These are phyloP conservation scores for Angophora floribunda DNA, from an alignment of 345 rosid genomes.

Conservation along the genomic window DNA sequence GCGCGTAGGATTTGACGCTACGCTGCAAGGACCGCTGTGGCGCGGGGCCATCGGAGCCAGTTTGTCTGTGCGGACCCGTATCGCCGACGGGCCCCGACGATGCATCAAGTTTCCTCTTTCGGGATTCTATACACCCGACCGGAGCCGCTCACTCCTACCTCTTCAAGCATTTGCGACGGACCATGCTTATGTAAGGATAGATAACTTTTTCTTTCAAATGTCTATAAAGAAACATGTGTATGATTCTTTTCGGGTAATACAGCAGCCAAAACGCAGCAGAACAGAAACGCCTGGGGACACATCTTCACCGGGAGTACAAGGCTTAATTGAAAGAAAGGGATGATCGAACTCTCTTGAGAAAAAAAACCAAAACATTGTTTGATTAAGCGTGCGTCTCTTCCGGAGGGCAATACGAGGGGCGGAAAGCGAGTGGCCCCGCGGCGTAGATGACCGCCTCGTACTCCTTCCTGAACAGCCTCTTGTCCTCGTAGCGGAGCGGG, in stretches of 20 bases:
- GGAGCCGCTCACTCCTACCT: constrained; percentile 14
- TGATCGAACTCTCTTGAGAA: background rate
- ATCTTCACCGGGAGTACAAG: background rate
- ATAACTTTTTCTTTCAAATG: background rate
- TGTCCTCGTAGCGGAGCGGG: constrained; percentile 42
- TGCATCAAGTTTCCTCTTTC: constrained; percentile 21
- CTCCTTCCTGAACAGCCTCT: constrained; percentile 23
- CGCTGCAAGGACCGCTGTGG: constrained; percentile 30
- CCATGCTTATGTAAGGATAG: background rate
- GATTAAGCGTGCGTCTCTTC: background rate
- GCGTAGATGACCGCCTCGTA: constrained; percentile 59
- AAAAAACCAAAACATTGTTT: background rate
- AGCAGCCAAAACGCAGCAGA: background rate
- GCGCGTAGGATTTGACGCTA: constrained; percentile 20
- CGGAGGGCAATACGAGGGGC: constrained; percentile 48
- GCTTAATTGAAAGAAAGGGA: background rate
- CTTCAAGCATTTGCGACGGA: background rate
- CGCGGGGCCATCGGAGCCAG: constrained; percentile 10
- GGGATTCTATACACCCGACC: constrained; percentile 30
- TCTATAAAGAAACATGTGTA: background rate
- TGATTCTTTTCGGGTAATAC: background rate
- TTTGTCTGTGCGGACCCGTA: constrained; percentile 5
- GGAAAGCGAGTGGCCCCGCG: constrained; percentile 90
- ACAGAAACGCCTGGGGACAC: background rate
- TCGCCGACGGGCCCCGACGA: constrained; percentile 7